phyloP scores from a whole-genome alignment of 495 filamentous ascomycete genomes.

The Oleoguttula mirabilis region DNA sequence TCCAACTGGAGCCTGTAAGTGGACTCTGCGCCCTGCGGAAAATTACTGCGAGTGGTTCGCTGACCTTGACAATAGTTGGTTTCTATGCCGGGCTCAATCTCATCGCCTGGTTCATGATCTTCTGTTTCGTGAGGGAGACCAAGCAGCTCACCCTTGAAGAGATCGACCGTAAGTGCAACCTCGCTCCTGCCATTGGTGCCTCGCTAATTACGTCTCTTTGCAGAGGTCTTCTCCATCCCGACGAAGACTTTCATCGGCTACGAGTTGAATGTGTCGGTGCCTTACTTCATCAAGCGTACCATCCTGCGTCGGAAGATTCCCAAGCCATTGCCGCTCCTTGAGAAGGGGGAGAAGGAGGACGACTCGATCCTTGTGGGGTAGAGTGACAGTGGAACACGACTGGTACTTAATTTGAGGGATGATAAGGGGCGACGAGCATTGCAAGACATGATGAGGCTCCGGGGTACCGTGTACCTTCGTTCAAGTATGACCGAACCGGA shows the following conservation, averaged over 20 bases:
- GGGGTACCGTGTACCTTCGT: too few relatives aligned
- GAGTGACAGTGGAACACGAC: too few relatives aligned
- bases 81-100: constrained; percentile 60
- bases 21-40: not conserved
- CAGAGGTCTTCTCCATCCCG: constrained; percentile 26
- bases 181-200: not conserved
- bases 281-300: constrained; percentile 58
- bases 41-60: constrained; percentile 5
- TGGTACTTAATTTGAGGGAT: too few relatives aligned
- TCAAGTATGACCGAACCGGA: too few relatives aligned
- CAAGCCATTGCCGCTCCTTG: constrained; percentile 37
- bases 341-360: not conserved
- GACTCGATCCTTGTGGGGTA: too few relatives aligned
- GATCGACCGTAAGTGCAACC: constrained; percentile 22
- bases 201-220: not conserved
- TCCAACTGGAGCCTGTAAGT: constrained; percentile 23
- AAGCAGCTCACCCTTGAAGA: constrained; percentile 67
- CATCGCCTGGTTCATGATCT: constrained; percentile 55
- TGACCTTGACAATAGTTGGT: constrained; percentile 34
- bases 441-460: too few relatives aligned
- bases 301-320: constrained; percentile 46
- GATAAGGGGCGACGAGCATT: too few relatives aligned
- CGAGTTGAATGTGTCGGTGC: constrained; percentile 47
- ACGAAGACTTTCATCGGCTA: constrained; percentile 22
- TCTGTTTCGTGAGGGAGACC: constrained; percentile 66